Evolutionary conservation across 306 rosid genomes (phyloP), one percentile per base, ranked within the genome.

Genomic region (Casuarina cunninghamiana): DNA sequence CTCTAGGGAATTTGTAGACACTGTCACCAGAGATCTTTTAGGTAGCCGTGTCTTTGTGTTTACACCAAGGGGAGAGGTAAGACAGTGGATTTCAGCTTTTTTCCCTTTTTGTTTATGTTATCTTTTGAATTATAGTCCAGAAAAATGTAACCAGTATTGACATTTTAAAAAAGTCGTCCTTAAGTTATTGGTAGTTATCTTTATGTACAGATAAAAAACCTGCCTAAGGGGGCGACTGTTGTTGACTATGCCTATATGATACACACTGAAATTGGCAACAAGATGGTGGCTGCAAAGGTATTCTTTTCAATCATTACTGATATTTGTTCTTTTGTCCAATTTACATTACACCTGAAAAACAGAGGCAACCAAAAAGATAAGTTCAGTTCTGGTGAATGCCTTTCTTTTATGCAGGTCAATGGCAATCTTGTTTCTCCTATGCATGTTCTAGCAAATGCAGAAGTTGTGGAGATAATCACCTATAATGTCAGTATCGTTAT

Each of bases 231-330:
- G 66, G 98, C 99, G 69, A 93, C 98, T 69, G 90, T 88, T 75
- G 90, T 96, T 75, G 99, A 96, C 83, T 96, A 96, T 78, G 98
- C 99, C 55, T 96, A 96, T 82, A 93, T 96, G 96, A 96, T 96
- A 88, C 99, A 96, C 90, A 96, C 99, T 76, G 99, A 93, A 86
- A 83, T 96, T 78, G 99, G 98, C 79, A 96, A 96, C 90, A 93
- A 91, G 87, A 96, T 91, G 97, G 98, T 93, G 70, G 99, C 99
- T 60, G 98, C 99, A 13, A 96, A 93, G 99, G 99, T 93, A 88
- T 53, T 50, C 43, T 60, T 73, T 67, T 61, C 50, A 53, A 43
- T 54, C 61, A 73, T 53, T 63, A 73, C 70, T 78, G 78, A 32
- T 35, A n/a, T 78, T 48, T 69, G 11, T 78, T 45, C 2, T 44